phyloP scores from a whole-genome alignment of 2,329 filamentous ascomycete genomes.

The Fusarium pseudoanthophilum region DNA sequence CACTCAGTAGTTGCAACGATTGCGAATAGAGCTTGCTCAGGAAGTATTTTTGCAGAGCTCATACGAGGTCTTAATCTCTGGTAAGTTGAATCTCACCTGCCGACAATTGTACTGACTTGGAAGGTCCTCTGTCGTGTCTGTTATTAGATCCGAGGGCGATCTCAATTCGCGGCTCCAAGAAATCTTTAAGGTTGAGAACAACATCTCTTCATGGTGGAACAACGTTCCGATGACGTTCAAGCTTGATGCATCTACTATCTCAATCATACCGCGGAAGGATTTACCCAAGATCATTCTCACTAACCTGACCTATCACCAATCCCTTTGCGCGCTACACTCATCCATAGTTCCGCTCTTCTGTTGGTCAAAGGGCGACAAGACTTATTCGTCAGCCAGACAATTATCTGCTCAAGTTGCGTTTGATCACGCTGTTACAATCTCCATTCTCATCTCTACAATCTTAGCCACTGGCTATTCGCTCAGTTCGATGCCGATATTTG shows the following conservation, averaged over 20 bases:
- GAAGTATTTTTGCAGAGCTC: neutral
- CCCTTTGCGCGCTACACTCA: neutral
- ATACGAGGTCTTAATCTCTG: neutral
- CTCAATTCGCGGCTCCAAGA: neutral
- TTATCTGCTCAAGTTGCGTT: neutral
- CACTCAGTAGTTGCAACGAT: neutral
- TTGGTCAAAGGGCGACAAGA: neutral
- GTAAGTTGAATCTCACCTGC: rapidly evolving
- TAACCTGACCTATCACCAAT: neutral
- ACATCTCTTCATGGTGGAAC: neutral
- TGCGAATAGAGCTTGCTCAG: rapidly evolving
- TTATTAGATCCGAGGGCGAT: rapidly evolving
- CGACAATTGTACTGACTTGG: rapidly evolving
- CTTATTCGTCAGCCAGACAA: neutral
- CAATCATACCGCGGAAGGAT: rapidly evolving
- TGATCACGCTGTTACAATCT: neutral
- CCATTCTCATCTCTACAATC: rapidly evolving
- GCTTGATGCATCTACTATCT: rapidly evolving
- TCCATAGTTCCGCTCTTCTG: conserved; percentile 8
- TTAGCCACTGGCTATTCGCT: rapidly evolving
- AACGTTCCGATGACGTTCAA: rapidly evolving
- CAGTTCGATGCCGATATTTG: neutral
- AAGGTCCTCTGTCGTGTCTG: neutral
- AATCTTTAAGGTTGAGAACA: neutral
- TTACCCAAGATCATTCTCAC: neutral